Base-by-base conservation (phyloP, 805 yeast species). In the Cyberlindnera amylophila region DNA sequence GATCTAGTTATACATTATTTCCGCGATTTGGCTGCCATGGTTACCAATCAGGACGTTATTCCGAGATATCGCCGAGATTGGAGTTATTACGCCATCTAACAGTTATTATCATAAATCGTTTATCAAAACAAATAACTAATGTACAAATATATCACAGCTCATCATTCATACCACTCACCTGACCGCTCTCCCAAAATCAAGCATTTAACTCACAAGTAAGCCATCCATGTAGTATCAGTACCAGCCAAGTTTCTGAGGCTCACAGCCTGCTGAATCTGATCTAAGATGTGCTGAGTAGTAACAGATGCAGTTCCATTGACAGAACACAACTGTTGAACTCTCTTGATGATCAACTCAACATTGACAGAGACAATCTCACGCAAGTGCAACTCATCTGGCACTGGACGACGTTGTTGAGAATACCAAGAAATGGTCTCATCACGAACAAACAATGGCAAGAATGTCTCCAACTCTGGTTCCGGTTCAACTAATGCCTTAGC, bases 391-490 rank as follows among this genome's bases (percentile, higher is more conserved):
- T 86, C 96, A 53, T 82, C 91, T 1, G 88, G 89, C 28, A 84
- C 71, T 10, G 93, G 80, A 45, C 89, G 77, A 57, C 89, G 96
- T 54, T 82, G 80, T 59, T 86, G 95, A 31, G 90, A 80, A 62
- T 83, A 90, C 98, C 97, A 91, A 0, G 96, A 81, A 39, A 90
- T 79, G 14, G 91, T 85, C 64, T 93, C 99, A 65, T 93, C 99
- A 44, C 98, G 79, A 16, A 95, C 96, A 66, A 93, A 91, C 52
- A 93, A 71, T n/a, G 96, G 86, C 65, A 93, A 67, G 63, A 85
- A 89, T 48, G 89, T 95, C 56, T 86, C 96, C 62, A 93, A 71
- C 53, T 91, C 96, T 49, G 87, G 86, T 54, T 89, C 96, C 1
- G 96, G 95, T 55, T 89, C 96, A 9, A 91, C 75, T 49, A 95